Evolutionary conservation across 805 yeast genomes (phyloP).

Genomic region (Ogataea trehalophila): DNA sequence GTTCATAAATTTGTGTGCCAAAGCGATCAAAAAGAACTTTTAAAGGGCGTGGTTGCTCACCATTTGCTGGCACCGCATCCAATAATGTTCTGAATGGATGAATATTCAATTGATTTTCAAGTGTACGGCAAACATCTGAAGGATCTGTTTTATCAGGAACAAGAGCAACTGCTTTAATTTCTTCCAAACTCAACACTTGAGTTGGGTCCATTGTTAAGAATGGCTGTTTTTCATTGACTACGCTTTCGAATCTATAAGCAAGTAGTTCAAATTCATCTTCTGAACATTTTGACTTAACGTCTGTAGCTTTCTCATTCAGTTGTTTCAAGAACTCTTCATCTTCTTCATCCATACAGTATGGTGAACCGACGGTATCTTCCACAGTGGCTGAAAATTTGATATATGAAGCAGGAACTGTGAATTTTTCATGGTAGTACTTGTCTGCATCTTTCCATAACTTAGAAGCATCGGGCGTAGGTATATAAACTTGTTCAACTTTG

Average conservation of each 20-base stretch:
- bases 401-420: conserved; percentile 70
- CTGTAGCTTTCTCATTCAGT: conserved; percentile 34
- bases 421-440: conserved; percentile 64
- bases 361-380: conserved; percentile 87
- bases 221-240: conserved; percentile 80
- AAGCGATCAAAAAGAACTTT: conserved; percentile 46
- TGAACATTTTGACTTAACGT: conserved; percentile 37
- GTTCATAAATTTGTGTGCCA: conserved; percentile 68
- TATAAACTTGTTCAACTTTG: conserved; percentile 57
- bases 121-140: conserved; percentile 49
- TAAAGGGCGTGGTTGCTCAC: conserved; percentile 40
- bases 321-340: conserved; percentile 66
- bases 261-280: conserved; percentile 86
- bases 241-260: conserved; percentile 67
- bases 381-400: conserved; percentile 90
- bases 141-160: conserved; percentile 44
- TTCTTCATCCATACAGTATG: conserved; percentile 83
- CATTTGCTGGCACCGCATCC: conserved; percentile 41
- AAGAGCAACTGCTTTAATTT: conserved; percentile 50
- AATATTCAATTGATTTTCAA: conserved; percentile 52
- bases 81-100: conserved; percentile 57
- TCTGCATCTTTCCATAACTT: conserved; percentile 72
- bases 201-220: conserved; percentile 80
- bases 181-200: conserved; percentile 66
- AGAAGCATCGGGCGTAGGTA: conserved; percentile 97